These are phyloP conservation scores for Apocynum venetum DNA, from an alignment of 257 asterid species.

Conservation along the genomic window DNA sequence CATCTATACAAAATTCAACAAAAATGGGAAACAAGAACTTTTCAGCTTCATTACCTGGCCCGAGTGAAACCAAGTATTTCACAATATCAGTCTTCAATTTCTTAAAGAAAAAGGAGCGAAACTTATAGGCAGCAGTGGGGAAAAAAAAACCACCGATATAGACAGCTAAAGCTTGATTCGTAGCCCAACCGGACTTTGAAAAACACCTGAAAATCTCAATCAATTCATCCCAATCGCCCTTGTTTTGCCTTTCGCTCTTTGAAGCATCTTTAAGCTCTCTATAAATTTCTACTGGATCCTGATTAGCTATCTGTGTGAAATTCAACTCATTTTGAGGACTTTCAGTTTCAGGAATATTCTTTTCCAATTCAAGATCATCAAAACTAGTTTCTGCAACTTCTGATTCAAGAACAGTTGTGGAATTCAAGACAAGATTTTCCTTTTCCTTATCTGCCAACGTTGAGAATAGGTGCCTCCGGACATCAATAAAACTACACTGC, in stretches of 20 bases:
- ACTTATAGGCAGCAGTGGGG: conserved; percentile 64
- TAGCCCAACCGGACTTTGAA: conserved; percentile 74
- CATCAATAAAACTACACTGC: conserved; percentile 17
- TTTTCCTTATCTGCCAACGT: conserved; percentile 20
- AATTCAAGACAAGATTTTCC: not conserved
- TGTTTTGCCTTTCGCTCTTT: conserved; percentile 27
- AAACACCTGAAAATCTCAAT: conserved; percentile 51
- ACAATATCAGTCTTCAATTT: conserved; percentile 47
- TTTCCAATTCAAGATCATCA: conserved; percentile 25
- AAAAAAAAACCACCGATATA: conserved; percentile 77
- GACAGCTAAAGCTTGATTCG: conserved; percentile 74
- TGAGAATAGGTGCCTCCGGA: conserved; percentile 32
- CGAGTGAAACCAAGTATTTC: conserved; percentile 54
- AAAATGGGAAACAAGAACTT: conserved; percentile 78
- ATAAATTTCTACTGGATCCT: conserved; percentile 67
- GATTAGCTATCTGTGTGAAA: conserved; percentile 29
- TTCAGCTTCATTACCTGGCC: conserved; percentile 66
- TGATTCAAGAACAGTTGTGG: conserved; percentile 9
- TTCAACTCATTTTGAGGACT: conserved; percentile 26
- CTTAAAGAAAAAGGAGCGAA: conserved; percentile 45
- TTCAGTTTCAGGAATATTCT: conserved; percentile 16
- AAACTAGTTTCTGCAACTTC: conserved; percentile 9
- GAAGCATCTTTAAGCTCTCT: conserved; percentile 41
- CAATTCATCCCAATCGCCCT: conserved; percentile 50
- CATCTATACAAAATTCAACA: conserved; percentile 76